Evolutionary conservation across 441 rosid species (phyloP).

Genomic region (Euphorbia schlechtendalii): DNA sequence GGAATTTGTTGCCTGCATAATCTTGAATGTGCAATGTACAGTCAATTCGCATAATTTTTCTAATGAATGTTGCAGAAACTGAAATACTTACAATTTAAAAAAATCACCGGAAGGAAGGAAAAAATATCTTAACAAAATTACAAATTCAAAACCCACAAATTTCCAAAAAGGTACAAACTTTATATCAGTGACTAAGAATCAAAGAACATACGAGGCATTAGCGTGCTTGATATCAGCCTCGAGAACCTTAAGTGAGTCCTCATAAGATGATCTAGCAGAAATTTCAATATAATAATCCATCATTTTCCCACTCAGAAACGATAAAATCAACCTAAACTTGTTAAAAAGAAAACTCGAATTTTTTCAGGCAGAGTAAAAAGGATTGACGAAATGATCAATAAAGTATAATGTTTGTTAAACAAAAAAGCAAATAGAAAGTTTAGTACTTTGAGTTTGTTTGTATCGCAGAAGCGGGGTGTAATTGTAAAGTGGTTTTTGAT

Average conservation of each 20-base stretch:
- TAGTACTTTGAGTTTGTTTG: not conserved
- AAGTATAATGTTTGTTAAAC: too few species aligned
- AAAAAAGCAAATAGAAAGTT: not conserved
- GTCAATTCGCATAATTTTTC: not conserved
- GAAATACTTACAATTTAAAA: not conserved
- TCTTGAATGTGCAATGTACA: too few species aligned
- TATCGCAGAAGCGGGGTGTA: not conserved
- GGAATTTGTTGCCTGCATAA: too few species aligned
- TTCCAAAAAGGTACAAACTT: slow-evolving; percentile 7
- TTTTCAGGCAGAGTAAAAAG: not conserved
- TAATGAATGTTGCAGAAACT: not conserved
- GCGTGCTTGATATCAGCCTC: slow-evolving; percentile 59
- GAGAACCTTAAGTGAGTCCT: slow-evolving; percentile 38
- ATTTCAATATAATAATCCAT: slow-evolving; percentile 39
- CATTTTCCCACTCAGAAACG: not conserved
- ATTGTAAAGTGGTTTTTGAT: too few species aligned
- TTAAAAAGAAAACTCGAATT: not conserved
- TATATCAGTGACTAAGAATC: slow-evolving; percentile 9
- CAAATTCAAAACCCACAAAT: not conserved
- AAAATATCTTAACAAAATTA: not conserved
- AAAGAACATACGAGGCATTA: slow-evolving; percentile 40
- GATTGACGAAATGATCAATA: too few species aligned
- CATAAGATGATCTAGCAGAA: slow-evolving; percentile 32
- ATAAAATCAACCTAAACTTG: not conserved
- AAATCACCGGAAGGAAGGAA: not conserved